Base-by-base conservation (phyloP, 176 grass and related monocot genomes). In the Carex scoparia region DNA sequence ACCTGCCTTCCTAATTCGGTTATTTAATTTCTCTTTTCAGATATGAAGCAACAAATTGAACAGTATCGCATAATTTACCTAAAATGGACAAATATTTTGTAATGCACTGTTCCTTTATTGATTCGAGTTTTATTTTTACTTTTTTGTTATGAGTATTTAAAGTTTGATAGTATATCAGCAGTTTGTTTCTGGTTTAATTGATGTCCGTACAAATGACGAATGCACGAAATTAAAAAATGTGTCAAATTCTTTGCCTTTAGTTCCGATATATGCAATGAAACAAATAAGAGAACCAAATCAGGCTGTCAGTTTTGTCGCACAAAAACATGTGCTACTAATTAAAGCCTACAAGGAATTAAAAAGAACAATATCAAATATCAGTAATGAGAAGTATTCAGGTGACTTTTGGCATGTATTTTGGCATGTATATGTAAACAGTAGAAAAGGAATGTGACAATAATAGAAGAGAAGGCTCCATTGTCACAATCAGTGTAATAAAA, bases 191-290 rank as follows among this genome's bases (percentile, higher is more conserved):
- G 23, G 23, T 10, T 72, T 10, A 38, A 40, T 69, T 69, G 33
- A 1, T 16, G 35, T 69, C 66, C 16, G 66, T 18, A 18, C 38
- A 73, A 40, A 49, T 49, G 69, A 11, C 1, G 15, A 11, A 18
- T 69, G 12, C 5, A 40, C 13, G 13, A 38, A 73, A 59, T 59
- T 12, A 73, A 38, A 49, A 73, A 73, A 49, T 49, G 1, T 27
- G 4, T 27, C 18, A 73, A 73, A 73, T 73, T 73, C 38, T 73
- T 49, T 72, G 1, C n/a, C 16, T 5, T 72, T 11, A 73, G 42
- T 51, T 73, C 42, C 69, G 12, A 48, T n/a, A 73, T 73, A 73
- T 73, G 69, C 42, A 72, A 73, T 51, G 69, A 44, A 74, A 74
- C 70, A 74, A 74, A 10, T 74, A 14, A 74, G 13, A 74, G 27